A percentile compares a stretch with the other conserved stretches of the same genome.
Evolutionary conservation across 2,329 filamentous ascomycete species (phyloP).

Genomic region (Fusarium sp.): DNA sequence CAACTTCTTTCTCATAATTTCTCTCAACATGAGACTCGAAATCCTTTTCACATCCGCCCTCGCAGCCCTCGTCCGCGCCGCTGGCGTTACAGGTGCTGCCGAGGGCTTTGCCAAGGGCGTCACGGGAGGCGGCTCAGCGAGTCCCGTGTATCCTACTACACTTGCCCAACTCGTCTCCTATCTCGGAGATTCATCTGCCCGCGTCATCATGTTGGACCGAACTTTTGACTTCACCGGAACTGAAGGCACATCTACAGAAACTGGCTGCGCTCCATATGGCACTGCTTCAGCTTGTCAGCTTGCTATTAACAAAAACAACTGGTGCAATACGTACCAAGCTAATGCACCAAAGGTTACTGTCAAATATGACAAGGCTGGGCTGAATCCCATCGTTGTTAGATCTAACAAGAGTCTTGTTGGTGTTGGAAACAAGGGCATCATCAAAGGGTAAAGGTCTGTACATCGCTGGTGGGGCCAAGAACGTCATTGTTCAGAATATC

Average conservation of each 20-base stretch:
- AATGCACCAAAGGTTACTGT: conserved; percentile 61
- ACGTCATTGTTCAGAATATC: conserved; percentile 72
- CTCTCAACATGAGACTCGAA: background rate
- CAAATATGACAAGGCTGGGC: conserved; percentile 64
- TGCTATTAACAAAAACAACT: conserved; percentile 70
- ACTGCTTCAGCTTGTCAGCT: conserved; percentile 66
- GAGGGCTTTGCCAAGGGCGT: conserved; percentile 63
- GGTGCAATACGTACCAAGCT: conserved; percentile 70
- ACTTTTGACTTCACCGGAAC: conserved; percentile 67
- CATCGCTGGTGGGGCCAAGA: conserved; percentile 49
- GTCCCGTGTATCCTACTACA: conserved; percentile 65
- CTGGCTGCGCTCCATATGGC: conserved; percentile 71
- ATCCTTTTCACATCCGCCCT: background rate
- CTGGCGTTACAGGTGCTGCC: conserved; percentile 22
- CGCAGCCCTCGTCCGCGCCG: background rate
- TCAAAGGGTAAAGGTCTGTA: conserved; percentile 66
- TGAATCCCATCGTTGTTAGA: conserved; percentile 62
- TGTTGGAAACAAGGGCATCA: conserved; percentile 63
- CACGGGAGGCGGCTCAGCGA: conserved; percentile 72
- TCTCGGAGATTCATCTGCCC: conserved; percentile 64
- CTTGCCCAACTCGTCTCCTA: conserved; percentile 70
- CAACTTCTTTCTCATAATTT: no score
- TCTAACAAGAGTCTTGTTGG: conserved; percentile 72
- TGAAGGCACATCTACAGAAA: conserved; percentile 65
- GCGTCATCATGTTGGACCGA: conserved; percentile 70